phyloP scores from a whole-genome alignment of 768 basidiomycete genomes.

The Leccinum boreale region DNA sequence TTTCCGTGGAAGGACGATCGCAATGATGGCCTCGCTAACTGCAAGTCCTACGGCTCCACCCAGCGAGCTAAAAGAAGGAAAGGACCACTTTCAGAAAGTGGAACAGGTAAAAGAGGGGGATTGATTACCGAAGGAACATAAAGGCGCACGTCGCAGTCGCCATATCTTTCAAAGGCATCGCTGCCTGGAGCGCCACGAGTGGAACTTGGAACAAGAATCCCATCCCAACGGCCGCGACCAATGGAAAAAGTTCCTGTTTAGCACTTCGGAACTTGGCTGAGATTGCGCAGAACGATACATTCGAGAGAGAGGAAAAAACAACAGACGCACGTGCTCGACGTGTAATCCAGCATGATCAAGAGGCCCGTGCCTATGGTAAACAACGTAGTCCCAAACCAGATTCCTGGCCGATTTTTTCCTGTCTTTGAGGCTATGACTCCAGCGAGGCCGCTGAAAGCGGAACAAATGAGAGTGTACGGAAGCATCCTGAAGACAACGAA shows the following conservation, averaged over 20 bases:
- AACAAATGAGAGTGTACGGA: slow-evolving; percentile 60
- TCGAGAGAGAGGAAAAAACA: neutral
- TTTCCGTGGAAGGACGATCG: slow-evolving; percentile 44
- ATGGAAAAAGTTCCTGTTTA: slow-evolving; percentile 57
- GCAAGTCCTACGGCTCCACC: slow-evolving; percentile 75
- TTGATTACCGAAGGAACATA: slow-evolving; percentile 57
- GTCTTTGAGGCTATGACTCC: slow-evolving; percentile 59
- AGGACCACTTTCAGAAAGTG: neutral
- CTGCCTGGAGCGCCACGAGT: slow-evolving; percentile 75
- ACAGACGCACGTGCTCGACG: slow-evolving; percentile 45
- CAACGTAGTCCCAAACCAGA: slow-evolving; percentile 61
- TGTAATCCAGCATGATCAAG: slow-evolving; percentile 63
- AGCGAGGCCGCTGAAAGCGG: slow-evolving; percentile 49
- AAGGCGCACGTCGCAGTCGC: slow-evolving; percentile 75
- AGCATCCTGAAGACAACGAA: slow-evolving; percentile 50
- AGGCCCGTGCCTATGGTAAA: slow-evolving; percentile 67
- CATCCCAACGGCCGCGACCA: slow-evolving; percentile 62
- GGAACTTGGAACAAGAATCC: slow-evolving; percentile 67
- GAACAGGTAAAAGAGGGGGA: neutral
- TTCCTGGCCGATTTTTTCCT: slow-evolving; percentile 54
- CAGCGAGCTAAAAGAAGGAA: slow-evolving; percentile 43
- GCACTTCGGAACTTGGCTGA: slow-evolving; percentile 40
- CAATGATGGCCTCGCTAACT: slow-evolving; percentile 65
- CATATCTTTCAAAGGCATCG: slow-evolving; percentile 86
- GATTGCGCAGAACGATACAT: neutral